These are phyloP conservation scores for Cutaneotrichosporon sp. DNA, from an alignment of 1,284 basidiomycete genomes.

Conservation along the genomic window DNA sequence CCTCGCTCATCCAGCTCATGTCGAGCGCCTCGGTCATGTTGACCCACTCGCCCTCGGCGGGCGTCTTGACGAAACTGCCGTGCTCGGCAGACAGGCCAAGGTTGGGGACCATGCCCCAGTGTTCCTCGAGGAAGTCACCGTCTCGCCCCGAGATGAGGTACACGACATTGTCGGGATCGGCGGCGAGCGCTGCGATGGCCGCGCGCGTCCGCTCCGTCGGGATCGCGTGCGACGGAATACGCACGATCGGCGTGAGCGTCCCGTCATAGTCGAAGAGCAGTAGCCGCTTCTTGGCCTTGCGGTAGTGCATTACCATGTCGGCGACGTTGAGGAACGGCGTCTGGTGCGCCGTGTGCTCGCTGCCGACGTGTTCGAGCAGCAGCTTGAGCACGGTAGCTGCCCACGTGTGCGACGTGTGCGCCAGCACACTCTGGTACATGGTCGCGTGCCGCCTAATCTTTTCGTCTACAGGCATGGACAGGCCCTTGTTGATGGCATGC, in stretches of 20 bases:
- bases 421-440: slow-evolving; percentile 80
- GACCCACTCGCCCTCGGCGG: slow-evolving; percentile 63
- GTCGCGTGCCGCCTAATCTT: slow-evolving; percentile 69
- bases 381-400: slow-evolving; percentile 83
- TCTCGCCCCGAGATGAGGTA: slow-evolving; percentile 99
- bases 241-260: slow-evolving; percentile 94
- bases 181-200: slow-evolving; percentile 65
- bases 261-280: slow-evolving; percentile 98
- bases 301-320: slow-evolving; percentile 62
- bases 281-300: slow-evolving; percentile 70
- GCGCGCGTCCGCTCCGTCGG: slow-evolving; percentile 71
- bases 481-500: slow-evolving; percentile 84
- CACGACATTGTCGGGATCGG: slow-evolving; percentile 81
- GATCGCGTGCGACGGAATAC: slow-evolving; percentile 79
- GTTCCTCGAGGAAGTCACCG: slow-evolving; percentile 81
- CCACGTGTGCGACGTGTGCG: slow-evolving; percentile 95
- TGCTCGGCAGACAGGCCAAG: slow-evolving; percentile 96
- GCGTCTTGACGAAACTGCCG: slow-evolving; percentile 82
- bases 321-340: slow-evolving; percentile 77
- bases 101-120: slow-evolving; percentile 75
- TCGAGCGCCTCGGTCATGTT: slow-evolving; percentile 88
- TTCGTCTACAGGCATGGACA: slow-evolving; percentile 74
- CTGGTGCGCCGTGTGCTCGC: slow-evolving; percentile 73
- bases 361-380: slow-evolving; percentile 74
- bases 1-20: slow-evolving; percentile 97